Percentiles rank a stretch among this genome's conserved stretches.
These are phyloP conservation scores for Volvariella volvacea DNA, from an alignment of 1,284 basidiomycete genomes.

Conservation along the genomic window DNA sequence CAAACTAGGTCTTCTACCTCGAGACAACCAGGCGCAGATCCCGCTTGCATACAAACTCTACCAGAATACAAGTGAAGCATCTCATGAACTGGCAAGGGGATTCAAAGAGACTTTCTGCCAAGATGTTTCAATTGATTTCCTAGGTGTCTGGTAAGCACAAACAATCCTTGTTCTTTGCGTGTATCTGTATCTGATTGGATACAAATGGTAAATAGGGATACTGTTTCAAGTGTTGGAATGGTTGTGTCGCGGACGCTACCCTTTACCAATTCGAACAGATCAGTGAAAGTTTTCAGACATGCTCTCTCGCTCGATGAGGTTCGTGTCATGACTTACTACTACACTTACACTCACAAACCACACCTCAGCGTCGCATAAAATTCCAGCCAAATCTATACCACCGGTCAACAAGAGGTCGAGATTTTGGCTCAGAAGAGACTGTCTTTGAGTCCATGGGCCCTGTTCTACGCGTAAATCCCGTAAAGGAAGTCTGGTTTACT, in stretches of 20 bases:
- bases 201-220: slow-evolving; percentile 41
- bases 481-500: slow-evolving; percentile 38
- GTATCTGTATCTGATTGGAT: slow-evolving; percentile 1
- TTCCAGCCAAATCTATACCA: neutral
- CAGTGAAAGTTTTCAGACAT: slow-evolving; percentile 55
- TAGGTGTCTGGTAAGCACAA: slow-evolving; percentile 56
- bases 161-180: neutral
- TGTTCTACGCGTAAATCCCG: too few species aligned
- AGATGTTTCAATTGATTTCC: slow-evolving; percentile 54
- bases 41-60: slow-evolving; percentile 53
- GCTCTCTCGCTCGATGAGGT: slow-evolving; percentile 63
- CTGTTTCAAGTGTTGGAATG: slow-evolving; percentile 59
- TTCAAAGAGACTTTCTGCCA: slow-evolving; percentile 38
- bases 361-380: neutral
- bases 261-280: slow-evolving; percentile 51
- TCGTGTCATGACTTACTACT: slow-evolving; percentile 9
- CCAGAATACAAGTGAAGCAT: slow-evolving; percentile 14
- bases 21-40: slow-evolving; percentile 39
- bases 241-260: slow-evolving; percentile 50
- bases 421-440: too few species aligned
- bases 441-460: too few species aligned
- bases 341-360: too few species aligned
- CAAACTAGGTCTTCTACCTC: slow-evolving; percentile 32
- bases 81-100: slow-evolving; percentile 9
- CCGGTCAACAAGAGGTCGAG: neutral